These are phyloP conservation scores for Abrus precatorius DNA, from an alignment of 306 rosid species.

Conservation along the genomic window DNA sequence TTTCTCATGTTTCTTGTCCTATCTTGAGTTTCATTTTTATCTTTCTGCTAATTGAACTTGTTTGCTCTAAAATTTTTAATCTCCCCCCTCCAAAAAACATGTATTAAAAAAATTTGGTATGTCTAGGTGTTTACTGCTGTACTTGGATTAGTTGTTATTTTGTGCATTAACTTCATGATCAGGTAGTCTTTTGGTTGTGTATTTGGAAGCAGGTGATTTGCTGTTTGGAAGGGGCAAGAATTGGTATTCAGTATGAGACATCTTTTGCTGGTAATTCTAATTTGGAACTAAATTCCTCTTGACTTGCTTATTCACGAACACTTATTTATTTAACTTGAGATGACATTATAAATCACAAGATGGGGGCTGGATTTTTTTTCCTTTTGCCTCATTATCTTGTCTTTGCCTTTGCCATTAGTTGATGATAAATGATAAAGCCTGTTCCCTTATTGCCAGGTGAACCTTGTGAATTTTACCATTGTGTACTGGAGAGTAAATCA, in stretches of 20 bases:
- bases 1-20: constrained; percentile 18
- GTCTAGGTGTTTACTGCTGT: constrained; percentile 5
- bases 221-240: constrained; percentile 94
- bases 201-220: constrained; percentile 77
- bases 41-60: neutral
- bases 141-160: constrained; percentile 23
- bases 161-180: constrained; percentile 14
- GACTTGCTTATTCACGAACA: constrained; percentile 1
- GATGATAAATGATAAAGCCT: constrained; percentile 34
- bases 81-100: neutral
- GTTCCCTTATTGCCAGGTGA: constrained; percentile 70
- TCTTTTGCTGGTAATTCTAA: constrained; percentile 88
- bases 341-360: constrained; percentile 42
- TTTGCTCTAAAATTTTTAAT: neutral
- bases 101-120: neutral
- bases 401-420: constrained; percentile 2
- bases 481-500: constrained; percentile 95
- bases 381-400: neutral
- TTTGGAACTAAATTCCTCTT: constrained; percentile 43
- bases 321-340: constrained; percentile 35
- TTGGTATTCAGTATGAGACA: constrained; percentile 89
- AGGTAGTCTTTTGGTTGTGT: constrained; percentile 32
- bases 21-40: constrained; percentile 6
- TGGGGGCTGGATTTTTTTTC: constrained; percentile 42
- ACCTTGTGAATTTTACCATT: constrained; percentile 82